Evolutionary conservation across 1,284 basidiomycete species (phyloP).

Genomic region (Pyrrhoderma noxium): DNA sequence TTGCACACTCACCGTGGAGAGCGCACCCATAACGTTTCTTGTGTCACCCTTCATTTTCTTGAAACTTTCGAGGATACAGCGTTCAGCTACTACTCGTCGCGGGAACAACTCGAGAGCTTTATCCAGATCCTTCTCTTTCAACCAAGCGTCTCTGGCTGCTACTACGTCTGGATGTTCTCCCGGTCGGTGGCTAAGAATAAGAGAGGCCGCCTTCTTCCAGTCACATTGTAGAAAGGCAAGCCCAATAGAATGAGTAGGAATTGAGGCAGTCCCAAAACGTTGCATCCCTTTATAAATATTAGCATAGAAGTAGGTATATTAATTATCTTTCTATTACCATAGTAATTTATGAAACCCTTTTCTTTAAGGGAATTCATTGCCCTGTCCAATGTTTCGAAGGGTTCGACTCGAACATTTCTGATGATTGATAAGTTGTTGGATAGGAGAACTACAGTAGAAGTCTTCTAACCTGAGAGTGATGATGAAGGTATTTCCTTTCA

Average conservation of each 20-base stretch:
- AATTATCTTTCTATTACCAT: too few relatives aligned
- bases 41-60: conserved; percentile 73
- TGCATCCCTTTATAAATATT: conserved; percentile 73
- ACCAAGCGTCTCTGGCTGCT: conserved; percentile 75
- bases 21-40: conserved; percentile 77
- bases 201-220: conserved; percentile 82
- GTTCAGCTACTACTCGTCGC: conserved; percentile 84
- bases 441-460: background rate
- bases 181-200: conserved; percentile 75
- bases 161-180: conserved; percentile 88
- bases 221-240: conserved; percentile 82
- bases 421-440: conserved; percentile 1
- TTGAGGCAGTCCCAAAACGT: conserved; percentile 93
- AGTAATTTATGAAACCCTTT: conserved; percentile 96
- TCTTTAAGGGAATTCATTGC: conserved; percentile 78
- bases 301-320: conserved; percentile 1
- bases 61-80: conserved; percentile 86
- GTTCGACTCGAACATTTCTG: conserved; percentile 79
- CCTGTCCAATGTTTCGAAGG: conserved; percentile 61
- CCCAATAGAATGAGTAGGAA: conserved; percentile 93
- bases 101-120: conserved; percentile 81
- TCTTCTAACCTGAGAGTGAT: conserved; percentile 78
- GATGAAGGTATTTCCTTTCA: conserved; percentile 93
- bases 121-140: conserved; percentile 68
- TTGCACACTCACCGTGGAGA: conserved; percentile 60